Conservation (phyloP, 2,329 filamentous ascomycete species). For the Clonostachys solani region DNA sequence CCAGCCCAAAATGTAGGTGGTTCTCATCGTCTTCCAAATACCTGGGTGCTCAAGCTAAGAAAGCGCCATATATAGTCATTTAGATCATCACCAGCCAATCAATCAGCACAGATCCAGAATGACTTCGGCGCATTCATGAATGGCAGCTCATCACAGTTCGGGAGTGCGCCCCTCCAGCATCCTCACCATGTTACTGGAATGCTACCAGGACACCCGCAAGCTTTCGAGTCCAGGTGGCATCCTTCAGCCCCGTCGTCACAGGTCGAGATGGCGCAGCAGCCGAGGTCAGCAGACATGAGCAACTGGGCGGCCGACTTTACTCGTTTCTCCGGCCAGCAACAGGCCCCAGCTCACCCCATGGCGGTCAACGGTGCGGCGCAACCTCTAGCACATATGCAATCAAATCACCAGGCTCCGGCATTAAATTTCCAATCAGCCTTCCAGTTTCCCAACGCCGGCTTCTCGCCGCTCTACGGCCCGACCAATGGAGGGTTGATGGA, state of each 20-base stretch:
- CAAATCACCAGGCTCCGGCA: constrained; percentile 11
- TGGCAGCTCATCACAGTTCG: constrained; percentile 15
- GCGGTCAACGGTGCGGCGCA: background rate
- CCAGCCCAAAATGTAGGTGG: too few species aligned
- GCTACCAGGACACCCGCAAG: constrained; percentile 25
- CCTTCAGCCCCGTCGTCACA: too few species aligned
- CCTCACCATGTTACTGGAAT: constrained; percentile 25
- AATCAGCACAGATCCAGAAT: constrained; percentile 18
- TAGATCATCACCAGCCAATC: constrained; percentile 2
- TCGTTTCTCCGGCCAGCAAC: constrained; percentile 17
- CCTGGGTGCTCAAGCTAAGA: too few species aligned
- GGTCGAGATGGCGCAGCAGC: constrained; percentile 12
- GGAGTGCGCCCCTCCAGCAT: constrained; percentile 4
- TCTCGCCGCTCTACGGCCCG: constrained; percentile 19
- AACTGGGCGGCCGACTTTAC: constrained; percentile 32
- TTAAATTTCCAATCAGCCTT: constrained; percentile 23
- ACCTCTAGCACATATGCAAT: constrained; percentile 14
- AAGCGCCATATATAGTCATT: too few species aligned
- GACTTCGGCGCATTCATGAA: constrained; percentile 29
- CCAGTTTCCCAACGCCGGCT: constrained; percentile 14
- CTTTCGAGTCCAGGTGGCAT: constrained; percentile 18
- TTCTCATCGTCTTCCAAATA: too few species aligned
- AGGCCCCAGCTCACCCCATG: background rate
- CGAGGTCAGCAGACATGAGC: constrained; percentile 11
- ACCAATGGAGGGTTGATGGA: constrained; percentile 16